Conservation (phyloP, 345 rosid genomes). For the Rhizophora mangle region DNA sequence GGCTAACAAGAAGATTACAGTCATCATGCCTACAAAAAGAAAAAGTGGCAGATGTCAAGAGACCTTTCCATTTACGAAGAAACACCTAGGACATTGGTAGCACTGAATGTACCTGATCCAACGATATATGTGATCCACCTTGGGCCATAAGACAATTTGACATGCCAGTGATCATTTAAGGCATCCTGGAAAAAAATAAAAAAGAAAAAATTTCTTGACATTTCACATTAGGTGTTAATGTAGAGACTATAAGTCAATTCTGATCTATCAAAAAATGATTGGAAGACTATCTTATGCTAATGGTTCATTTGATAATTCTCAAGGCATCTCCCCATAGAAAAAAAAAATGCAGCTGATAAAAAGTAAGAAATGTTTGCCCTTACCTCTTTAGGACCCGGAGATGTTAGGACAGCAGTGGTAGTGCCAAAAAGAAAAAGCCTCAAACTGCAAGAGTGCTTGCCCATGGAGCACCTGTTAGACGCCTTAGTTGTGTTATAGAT, state of each 20-base stretch:
- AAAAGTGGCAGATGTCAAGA: slow-evolving; percentile 13
- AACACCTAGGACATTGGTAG: slow-evolving; percentile 2
- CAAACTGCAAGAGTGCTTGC: slow-evolving; percentile 30
- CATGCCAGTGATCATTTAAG: slow-evolving; percentile 29
- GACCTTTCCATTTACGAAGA: not conserved
- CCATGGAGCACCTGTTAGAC: slow-evolving; percentile 40
- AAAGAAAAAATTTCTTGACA: not conserved
- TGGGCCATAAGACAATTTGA: slow-evolving; percentile 52
- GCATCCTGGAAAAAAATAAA: slow-evolving; percentile 26
- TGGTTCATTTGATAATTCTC: too few relatives aligned
- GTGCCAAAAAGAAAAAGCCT: slow-evolving; percentile 27
- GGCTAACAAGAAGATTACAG: slow-evolving; percentile 33
- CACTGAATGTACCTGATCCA: slow-evolving; percentile 45
- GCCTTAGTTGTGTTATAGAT: slow-evolving; percentile 44
- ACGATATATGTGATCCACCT: slow-evolving; percentile 48
- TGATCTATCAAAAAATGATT: too few relatives aligned
- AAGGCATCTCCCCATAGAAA: not conserved
- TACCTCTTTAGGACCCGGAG: slow-evolving; percentile 47
- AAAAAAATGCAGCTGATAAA: not conserved
- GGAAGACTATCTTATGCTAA: too few relatives aligned
- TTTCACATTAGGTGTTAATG: too few relatives aligned
- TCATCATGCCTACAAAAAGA: slow-evolving; percentile 39
- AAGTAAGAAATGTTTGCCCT: not conserved
- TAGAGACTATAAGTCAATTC: too few relatives aligned
- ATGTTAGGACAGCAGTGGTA: slow-evolving; percentile 42